A percentile compares a stretch with the other conserved stretches of the same genome.
Conservation (phyloP, 2,329 filamentous ascomycete species). For the Colletotrichum limetticola region DNA sequence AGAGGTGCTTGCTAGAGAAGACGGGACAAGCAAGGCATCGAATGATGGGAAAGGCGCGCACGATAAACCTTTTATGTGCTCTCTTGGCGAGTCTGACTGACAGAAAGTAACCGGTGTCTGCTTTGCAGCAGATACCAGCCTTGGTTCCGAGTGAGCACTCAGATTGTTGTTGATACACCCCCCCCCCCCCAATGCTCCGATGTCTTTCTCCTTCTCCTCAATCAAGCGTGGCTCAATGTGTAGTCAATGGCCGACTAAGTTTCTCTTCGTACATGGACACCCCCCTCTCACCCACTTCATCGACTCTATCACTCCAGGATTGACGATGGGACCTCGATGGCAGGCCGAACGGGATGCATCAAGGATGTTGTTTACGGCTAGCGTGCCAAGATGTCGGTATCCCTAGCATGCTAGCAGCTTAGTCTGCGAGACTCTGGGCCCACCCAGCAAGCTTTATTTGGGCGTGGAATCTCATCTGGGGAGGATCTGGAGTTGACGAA, state of each 20-base stretch:
- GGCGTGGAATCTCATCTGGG: conserved; percentile 25
- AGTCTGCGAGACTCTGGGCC: neutral
- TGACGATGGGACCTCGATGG: conserved; percentile 3
- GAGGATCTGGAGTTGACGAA: conserved; percentile 22
- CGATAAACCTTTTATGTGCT: conserved; percentile 29
- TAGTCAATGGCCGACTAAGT: neutral
- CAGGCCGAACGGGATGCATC: conserved; percentile 9
- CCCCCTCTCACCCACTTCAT: neutral
- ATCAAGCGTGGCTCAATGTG: neutral
- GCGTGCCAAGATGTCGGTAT: conserved; percentile 36
- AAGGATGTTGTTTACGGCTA: conserved; percentile 6
- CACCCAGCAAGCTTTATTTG: conserved; percentile 28
- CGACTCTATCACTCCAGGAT: neutral
- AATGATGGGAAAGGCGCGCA: neutral
- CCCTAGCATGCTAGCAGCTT: conserved; percentile 22
- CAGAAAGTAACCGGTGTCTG: neutral
- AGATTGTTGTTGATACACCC: neutral
- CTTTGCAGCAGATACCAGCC: neutral
- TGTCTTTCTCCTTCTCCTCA: neutral
- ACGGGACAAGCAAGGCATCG: neutral
- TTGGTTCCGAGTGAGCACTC: neutral
- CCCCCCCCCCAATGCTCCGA: neutral
- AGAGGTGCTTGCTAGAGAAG: conserved; percentile 15
- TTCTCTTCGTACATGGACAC: neutral
- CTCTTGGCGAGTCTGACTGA: conserved; percentile 8